Percentiles rank a stretch among this genome's conserved stretches.
Conservation (phyloP, 495 filamentous ascomycete genomes). For the Neurospora tetrasperma region DNA sequence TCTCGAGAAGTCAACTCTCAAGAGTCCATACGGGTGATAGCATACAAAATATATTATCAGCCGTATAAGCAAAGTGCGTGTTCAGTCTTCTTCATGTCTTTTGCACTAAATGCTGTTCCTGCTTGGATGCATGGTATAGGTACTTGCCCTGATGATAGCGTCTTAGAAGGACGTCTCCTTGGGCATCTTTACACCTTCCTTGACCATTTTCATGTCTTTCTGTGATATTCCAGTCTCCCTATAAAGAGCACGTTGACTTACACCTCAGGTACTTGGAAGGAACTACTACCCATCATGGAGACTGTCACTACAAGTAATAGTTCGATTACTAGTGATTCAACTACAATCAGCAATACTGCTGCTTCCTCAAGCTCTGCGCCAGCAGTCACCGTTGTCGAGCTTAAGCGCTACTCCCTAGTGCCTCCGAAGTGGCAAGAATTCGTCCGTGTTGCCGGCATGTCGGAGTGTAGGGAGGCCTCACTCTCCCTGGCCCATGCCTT, state of each 20-base stretch:
- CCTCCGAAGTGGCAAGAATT: conserved; percentile 34
- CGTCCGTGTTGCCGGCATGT: conserved; percentile 48
- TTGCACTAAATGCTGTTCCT: not conserved
- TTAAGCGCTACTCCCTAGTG: conserved; percentile 39
- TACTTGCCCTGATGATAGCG: not conserved
- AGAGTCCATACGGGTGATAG: conserved; percentile 62
- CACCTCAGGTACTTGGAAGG: not conserved
- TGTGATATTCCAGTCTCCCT: not conserved
- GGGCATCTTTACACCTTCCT: not conserved
- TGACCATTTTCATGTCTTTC: not conserved
- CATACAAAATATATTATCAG: conserved; percentile 39
- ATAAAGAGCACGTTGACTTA: not conserved
- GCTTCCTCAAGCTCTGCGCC: not conserved
- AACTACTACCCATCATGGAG: conserved; percentile 21
- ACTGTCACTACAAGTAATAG: conserved; percentile 23
- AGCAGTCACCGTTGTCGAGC: conserved; percentile 24
- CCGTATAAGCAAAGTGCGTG: conserved; percentile 27
- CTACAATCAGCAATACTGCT: not conserved
- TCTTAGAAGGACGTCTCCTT: not conserved
- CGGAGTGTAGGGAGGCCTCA: conserved; percentile 57
- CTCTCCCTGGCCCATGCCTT: conserved; percentile 64
- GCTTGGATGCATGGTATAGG: not conserved
- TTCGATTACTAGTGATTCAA: conserved; percentile 6
- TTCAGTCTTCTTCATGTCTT: conserved; percentile 1
- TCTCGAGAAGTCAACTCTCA: conserved; percentile 63